A percentile compares a stretch with the other conserved stretches of the same genome.
phyloP scores from a whole-genome alignment of 2,329 filamentous ascomycete genomes.

The Claviceps digitariae region DNA sequence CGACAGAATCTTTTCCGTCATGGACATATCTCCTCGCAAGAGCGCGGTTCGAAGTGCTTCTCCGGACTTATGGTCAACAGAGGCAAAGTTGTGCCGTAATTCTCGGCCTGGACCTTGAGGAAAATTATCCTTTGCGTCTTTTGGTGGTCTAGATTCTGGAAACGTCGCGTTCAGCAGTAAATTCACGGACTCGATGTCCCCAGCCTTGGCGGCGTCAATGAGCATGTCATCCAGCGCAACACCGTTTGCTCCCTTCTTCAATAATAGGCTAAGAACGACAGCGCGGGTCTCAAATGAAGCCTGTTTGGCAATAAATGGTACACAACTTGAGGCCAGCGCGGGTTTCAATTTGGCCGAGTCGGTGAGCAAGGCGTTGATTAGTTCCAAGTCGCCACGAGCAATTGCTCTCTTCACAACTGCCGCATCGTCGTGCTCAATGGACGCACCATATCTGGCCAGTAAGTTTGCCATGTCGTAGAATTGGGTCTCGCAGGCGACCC shows the following conservation, averaged over 20 bases:
- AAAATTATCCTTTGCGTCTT: constrained; percentile 9
- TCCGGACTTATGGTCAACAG: constrained; percentile 37
- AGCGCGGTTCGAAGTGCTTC: constrained; percentile 37
- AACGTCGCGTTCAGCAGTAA: constrained; percentile 37
- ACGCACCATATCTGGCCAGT: constrained; percentile 39
- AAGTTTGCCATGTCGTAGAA: constrained; percentile 41
- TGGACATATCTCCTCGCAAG: constrained; percentile 27
- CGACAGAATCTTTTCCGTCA: constrained; percentile 32
- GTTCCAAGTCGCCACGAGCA: constrained; percentile 26
- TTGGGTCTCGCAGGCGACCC: constrained; percentile 33
- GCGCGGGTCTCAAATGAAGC: constrained; percentile 31
- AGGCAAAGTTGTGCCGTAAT: constrained; percentile 31
- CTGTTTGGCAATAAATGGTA: constrained; percentile 34
- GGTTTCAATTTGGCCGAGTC: constrained; percentile 30
- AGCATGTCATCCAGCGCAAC: constrained; percentile 33
- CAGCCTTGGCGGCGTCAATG: constrained; percentile 33
- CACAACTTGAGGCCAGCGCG: constrained; percentile 34
- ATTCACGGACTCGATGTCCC: constrained; percentile 32
- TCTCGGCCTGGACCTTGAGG: constrained; percentile 18
- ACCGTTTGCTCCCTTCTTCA: constrained; percentile 38
- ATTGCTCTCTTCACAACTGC: constrained; percentile 36
- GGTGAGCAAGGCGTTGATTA: constrained; percentile 33
- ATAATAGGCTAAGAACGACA: constrained; percentile 29
- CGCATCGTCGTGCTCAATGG: constrained; percentile 39
- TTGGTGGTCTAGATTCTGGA: constrained; percentile 13